Evolutionary conservation across 345 rosid species (phyloP).

Genomic region (Linum usitatissimum): DNA sequence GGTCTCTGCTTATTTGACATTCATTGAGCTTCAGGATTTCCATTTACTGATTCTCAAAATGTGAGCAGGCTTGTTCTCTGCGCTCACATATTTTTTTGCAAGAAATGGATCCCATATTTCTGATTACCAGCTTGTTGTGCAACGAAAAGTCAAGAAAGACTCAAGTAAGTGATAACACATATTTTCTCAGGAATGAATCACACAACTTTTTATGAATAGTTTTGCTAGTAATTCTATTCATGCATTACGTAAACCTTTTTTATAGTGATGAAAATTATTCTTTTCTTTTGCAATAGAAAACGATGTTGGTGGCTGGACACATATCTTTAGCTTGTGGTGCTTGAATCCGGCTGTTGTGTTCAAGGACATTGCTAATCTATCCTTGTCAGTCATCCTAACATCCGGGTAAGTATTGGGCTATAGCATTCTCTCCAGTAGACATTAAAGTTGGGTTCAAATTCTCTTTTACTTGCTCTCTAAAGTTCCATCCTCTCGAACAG

Average conservation of each 20-base stretch:
- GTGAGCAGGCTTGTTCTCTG: constrained; percentile 64
- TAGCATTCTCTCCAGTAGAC: not conserved
- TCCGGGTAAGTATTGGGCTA: constrained; percentile 61
- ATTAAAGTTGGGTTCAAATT: no score
- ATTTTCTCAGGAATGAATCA: constrained; percentile 3
- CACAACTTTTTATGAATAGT: not conserved
- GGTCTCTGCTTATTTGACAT: constrained; percentile 6
- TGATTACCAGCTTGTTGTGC: constrained; percentile 80
- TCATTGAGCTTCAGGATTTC: constrained; percentile 6
- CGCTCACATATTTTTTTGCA: constrained; percentile 87
- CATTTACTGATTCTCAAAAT: constrained; percentile 14
- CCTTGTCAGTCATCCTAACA: constrained; percentile 80
- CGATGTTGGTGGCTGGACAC: constrained; percentile 42
- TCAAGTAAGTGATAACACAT: constrained; percentile 29
- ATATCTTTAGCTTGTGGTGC: constrained; percentile 85
- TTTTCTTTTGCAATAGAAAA: constrained; percentile 37
- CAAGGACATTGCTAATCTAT: constrained; percentile 73
- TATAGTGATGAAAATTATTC: not conserved
- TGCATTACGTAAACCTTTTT: not conserved
- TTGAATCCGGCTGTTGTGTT: constrained; percentile 93
- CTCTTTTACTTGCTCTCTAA: no score
- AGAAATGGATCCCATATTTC: constrained; percentile 55
- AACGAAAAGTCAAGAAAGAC: constrained; percentile 50
- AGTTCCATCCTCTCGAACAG: no score
- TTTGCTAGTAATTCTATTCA: not conserved